Evolutionary conservation across 1,284 basidiomycete genomes (phyloP), one percentile per base, ranked within the genome.

Genomic region (Puccinia novopanici): DNA sequence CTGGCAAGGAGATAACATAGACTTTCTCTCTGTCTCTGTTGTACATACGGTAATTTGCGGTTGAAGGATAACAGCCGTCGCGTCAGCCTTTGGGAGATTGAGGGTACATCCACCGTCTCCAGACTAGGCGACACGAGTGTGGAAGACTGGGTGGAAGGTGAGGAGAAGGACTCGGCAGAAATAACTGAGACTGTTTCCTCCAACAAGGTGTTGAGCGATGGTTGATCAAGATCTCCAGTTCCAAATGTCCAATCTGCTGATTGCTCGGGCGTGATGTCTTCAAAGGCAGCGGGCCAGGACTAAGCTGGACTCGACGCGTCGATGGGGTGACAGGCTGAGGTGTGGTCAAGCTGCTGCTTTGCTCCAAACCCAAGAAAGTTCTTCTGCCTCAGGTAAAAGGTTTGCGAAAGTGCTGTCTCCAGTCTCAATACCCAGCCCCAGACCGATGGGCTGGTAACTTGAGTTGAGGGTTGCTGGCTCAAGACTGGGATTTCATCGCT

Each of bases 391-490:
- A 9, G 37, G 42, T 52, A 50, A 45, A n/a, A 79, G 59, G 42
- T 68, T 71, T 37, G 52, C 67, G n/a, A 79, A 63, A 50, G 54
- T 72, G 40, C 68, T 68, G 50, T 70, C 76, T 27, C 76, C 76
- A 34, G 76, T 79, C 42, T 72, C 67, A 52, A 79, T 79, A 59
- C 76, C 76, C 27, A 79, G 24, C 8, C 76, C 76, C 48, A 79
- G 68, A 24, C 76, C 76, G 34, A 79, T 61, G 48, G 55, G 72
- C 55, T 42, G 76, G 67, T 37, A 54, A 55, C 27, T 45, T 15
- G 63, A 22, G 27, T 75, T 30, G 42, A 52, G 68, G 2, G 27
- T 71, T 54, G 27, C 22, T 34, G 68, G 68, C 50, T 54, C 68
- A 27, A 10, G 24, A 27, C n/a, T 40, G 10, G 76, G 27, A 72